These are phyloP conservation scores for Immersiella caudata DNA, from an alignment of 495 filamentous ascomycete species.

Conservation along the genomic window DNA sequence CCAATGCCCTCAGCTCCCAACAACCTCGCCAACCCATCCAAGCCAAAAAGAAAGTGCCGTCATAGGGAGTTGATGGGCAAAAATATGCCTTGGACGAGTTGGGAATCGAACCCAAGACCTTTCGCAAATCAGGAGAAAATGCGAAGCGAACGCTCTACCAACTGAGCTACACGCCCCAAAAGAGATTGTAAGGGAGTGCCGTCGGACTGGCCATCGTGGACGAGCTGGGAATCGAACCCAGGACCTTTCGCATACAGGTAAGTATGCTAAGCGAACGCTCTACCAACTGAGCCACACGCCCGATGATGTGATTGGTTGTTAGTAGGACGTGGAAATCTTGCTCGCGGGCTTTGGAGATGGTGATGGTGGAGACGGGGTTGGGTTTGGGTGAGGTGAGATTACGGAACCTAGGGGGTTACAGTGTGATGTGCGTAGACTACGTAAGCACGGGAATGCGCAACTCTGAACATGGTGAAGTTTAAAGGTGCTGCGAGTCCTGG, in stretches of 20 bases:
- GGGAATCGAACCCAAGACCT: slow-evolving; percentile 37
- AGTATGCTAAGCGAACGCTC: slow-evolving; percentile 21
- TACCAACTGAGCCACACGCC: slow-evolving; percentile 23
- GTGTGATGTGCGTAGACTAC: no score
- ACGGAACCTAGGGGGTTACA: no score
- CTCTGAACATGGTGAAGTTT: no score
- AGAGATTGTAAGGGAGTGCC: not conserved
- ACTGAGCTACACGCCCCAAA: slow-evolving; percentile 30
- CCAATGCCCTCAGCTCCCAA: not conserved
- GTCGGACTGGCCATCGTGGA: slow-evolving; percentile 6
- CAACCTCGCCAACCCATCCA: not conserved
- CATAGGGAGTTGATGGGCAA: no score
- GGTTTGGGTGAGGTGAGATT: not conserved
- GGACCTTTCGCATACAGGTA: slow-evolving; percentile 27
- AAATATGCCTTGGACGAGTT: slow-evolving; percentile 26
- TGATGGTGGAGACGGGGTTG: not conserved
- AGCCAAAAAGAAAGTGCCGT: no score
- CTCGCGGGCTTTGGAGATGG: not conserved
- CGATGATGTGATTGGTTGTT: slow-evolving; percentile 2
- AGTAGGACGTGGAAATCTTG: not conserved
- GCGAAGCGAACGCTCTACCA: slow-evolving; percentile 37
- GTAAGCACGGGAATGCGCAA: no score
- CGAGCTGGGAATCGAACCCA: slow-evolving; percentile 32
- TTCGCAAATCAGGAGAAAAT: slow-evolving; percentile 27
- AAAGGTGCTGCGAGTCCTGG: no score